phyloP scores from a whole-genome alignment of 495 filamentous ascomycete species.

The Neurospora sp. region DNA sequence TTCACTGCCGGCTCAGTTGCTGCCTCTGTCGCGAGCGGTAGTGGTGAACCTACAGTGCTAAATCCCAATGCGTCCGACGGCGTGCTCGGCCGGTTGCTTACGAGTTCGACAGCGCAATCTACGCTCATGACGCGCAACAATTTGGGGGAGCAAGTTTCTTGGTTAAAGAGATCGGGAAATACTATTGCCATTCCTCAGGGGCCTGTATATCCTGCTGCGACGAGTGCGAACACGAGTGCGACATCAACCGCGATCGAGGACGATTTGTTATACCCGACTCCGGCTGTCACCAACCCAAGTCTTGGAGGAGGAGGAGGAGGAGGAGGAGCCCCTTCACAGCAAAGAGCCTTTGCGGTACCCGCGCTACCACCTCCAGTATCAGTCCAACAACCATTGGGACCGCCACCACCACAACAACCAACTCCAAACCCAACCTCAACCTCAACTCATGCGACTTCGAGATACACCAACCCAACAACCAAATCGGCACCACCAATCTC shows the following conservation, averaged over 20 bases:
- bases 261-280: background rate
- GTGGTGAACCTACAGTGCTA: slow-evolving; percentile 9
- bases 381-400: background rate
- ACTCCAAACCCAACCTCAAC: background rate
- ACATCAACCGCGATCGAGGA: background rate
- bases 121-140: slow-evolving; percentile 49
- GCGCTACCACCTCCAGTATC: background rate
- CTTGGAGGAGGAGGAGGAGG: background rate
- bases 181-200: background rate
- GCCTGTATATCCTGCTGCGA: background rate
- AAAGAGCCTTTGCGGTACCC: background rate
- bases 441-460: background rate
- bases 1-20: slow-evolving; percentile 2
- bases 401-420: background rate
- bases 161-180: slow-evolving; percentile 3
- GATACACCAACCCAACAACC: background rate
- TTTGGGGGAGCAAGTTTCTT: slow-evolving; percentile 8
- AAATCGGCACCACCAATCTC: too few species aligned
- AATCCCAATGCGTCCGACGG: slow-evolving; percentile 20
- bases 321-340: background rate
- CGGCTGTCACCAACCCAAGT: background rate
- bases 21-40: background rate
- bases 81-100: slow-evolving; percentile 17
- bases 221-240: background rate
- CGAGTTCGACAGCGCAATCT: background rate